A percentile compares a stretch with the other conserved stretches of the same genome.
Evolutionary conservation across 192 early-diverging fungal genomes (phyloP).

Genomic region (Dissophora globulifera): DNA sequence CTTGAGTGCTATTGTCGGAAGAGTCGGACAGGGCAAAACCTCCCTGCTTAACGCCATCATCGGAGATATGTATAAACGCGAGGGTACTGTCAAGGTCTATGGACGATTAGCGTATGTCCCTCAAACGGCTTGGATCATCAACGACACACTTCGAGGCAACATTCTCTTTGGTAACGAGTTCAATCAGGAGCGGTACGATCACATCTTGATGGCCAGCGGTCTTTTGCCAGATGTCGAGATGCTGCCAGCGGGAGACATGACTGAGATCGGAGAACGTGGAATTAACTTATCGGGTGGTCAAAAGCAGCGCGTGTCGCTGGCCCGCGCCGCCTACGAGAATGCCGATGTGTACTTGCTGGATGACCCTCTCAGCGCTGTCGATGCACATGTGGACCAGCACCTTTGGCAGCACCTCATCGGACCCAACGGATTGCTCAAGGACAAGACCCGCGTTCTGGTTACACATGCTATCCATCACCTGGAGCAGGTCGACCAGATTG

Average conservation of each 20-base stretch:
- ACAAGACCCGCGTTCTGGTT: slow-evolving; percentile 85
- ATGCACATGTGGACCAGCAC: slow-evolving; percentile 74
- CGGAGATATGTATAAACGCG: slow-evolving; percentile 85
- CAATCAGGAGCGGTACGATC: slow-evolving; percentile 78
- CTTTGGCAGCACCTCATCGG: slow-evolving; percentile 91
- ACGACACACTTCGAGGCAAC: slow-evolving; percentile 90
- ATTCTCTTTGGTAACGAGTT: slow-evolving; percentile 86
- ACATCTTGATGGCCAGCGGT: slow-evolving; percentile 79
- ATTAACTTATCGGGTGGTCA: slow-evolving; percentile 94
- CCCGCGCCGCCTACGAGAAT: slow-evolving; percentile 85
- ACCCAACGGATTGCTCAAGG: slow-evolving; percentile 79
- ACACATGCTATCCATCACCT: slow-evolving; percentile 84
- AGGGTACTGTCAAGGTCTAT: slow-evolving; percentile 71
- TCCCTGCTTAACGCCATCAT: slow-evolving; percentile 64
- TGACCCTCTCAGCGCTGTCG: slow-evolving; percentile 68
- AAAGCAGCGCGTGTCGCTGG: slow-evolving; percentile 73
- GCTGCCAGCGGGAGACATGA: slow-evolving; percentile 86
- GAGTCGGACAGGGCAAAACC: slow-evolving; percentile 63
- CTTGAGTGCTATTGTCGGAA: slow-evolving; percentile 46
- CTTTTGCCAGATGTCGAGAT: slow-evolving; percentile 86
- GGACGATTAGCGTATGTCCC: slow-evolving; percentile 72
- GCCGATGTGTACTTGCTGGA: slow-evolving; percentile 71
- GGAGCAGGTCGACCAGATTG: slow-evolving; percentile 68
- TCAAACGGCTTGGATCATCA: slow-evolving; percentile 89
- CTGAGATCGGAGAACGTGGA: slow-evolving; percentile 92